These are phyloP conservation scores for Hansenula lynferdii DNA, from an alignment of 1,139 yeast genomes.

Conservation along the genomic window DNA sequence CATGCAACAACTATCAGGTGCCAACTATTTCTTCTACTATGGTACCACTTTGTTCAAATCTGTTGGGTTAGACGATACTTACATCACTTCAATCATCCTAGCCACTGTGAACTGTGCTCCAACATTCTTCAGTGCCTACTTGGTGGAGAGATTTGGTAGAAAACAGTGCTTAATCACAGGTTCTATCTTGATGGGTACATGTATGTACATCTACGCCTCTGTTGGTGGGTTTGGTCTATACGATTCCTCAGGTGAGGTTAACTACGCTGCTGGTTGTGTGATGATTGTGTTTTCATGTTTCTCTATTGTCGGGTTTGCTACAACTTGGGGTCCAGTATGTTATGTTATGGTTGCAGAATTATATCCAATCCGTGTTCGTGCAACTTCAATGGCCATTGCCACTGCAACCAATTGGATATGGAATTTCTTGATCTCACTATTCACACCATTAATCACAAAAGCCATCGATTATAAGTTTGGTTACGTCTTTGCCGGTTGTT, in stretches of 20 bases:
- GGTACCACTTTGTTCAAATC: slow-evolving; percentile 40
- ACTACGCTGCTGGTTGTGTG: slow-evolving; percentile 36
- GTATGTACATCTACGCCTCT: slow-evolving; percentile 32
- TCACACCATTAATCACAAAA: slow-evolving; percentile 45
- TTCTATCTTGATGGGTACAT: slow-evolving; percentile 34
- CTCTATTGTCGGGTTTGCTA: slow-evolving; percentile 43
- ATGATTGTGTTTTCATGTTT: slow-evolving; percentile 48
- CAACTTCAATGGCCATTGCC: slow-evolving; percentile 46
- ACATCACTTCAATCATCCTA: slow-evolving; percentile 37
- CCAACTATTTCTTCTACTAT: slow-evolving; percentile 40
- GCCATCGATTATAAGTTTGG: slow-evolving; percentile 40
- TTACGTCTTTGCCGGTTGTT: slow-evolving; percentile 42
- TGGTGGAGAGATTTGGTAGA: slow-evolving; percentile 42
- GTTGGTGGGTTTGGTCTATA: slow-evolving; percentile 36
- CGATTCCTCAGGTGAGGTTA: slow-evolving; percentile 9
- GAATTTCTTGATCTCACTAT: slow-evolving; percentile 49
- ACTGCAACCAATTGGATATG: slow-evolving; percentile 51
- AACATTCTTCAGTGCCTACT: slow-evolving; percentile 41
- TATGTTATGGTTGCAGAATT: slow-evolving; percentile 42
- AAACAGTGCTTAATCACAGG: slow-evolving; percentile 37
- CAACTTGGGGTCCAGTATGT: slow-evolving; percentile 52
- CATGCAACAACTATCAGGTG: slow-evolving; percentile 45
- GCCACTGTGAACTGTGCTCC: slow-evolving; percentile 47
- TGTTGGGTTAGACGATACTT: slow-evolving; percentile 33
- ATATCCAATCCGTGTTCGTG: slow-evolving; percentile 43